Evolutionary conservation across 202 grass and related monocot species (phyloP).

Genomic region (Panicum virgatum): DNA sequence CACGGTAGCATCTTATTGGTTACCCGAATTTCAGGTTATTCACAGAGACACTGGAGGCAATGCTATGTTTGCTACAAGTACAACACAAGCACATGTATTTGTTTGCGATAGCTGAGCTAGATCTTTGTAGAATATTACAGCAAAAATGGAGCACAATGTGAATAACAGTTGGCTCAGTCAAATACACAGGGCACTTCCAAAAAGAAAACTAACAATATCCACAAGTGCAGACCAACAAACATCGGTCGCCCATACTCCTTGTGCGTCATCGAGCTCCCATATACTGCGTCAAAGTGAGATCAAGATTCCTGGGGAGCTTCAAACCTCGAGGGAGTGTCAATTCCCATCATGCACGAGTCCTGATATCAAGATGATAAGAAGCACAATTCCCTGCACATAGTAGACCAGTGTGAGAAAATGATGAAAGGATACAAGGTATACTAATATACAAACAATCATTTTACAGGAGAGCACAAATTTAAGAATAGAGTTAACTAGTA

Average conservation of each 20-base stretch:
- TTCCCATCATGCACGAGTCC: slow-evolving; percentile 96
- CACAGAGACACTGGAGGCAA: slow-evolving; percentile 32
- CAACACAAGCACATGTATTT: not conserved
- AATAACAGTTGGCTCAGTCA: slow-evolving; percentile 5
- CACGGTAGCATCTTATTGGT: slow-evolving; percentile 28
- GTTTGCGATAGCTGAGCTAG: slow-evolving; percentile 17
- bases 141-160: slow-evolving; percentile 17
- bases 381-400: slow-evolving; percentile 74
- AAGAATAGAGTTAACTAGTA: slow-evolving; percentile 7
- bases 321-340: slow-evolving; percentile 80
- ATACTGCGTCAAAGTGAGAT: slow-evolving; percentile 2
- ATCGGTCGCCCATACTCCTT: slow-evolving; percentile 10
- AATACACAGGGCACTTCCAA: slow-evolving; percentile 25
- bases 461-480: not conserved
- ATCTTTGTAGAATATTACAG: slow-evolving; percentile 34
- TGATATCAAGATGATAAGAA: slow-evolving; percentile 96
- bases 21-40: slow-evolving; percentile 37
- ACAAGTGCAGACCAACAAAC: slow-evolving; percentile 25
- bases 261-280: slow-evolving; percentile 4
- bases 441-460: not conserved
- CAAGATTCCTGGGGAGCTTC: slow-evolving; percentile 74
- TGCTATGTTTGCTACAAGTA: slow-evolving; percentile 22
- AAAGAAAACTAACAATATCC: slow-evolving; percentile 43
- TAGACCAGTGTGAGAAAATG: slow-evolving; percentile 14
- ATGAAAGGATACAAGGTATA: not conserved